Base-by-base conservation (phyloP, 2,329 filamentous ascomycete species). In the Colletotrichum abscissum region DNA sequence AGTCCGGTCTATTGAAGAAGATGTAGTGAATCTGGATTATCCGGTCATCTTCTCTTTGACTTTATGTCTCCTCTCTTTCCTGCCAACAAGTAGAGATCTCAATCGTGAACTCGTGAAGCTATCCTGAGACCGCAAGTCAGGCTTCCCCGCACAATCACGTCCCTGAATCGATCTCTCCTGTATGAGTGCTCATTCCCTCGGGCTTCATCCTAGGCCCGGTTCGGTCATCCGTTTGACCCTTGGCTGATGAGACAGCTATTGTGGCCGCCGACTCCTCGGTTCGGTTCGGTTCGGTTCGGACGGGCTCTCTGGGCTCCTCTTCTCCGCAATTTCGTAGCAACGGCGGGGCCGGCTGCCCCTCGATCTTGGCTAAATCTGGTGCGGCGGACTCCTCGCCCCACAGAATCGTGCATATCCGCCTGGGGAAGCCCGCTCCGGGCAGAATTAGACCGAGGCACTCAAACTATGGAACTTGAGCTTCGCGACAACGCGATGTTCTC, bases 271-370 rank as follows among this genome's bases (percentile, higher is more conserved):
- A 6, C n/a, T 12, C 2, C 9, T 67, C 64, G 49, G 26, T 65
- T 70, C 67, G 67, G 67, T 26, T 70, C 67, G 67, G 62, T 64
- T 66, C 67, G 67, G 67, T 5, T 58, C 56, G 54, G 54, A 7
- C 16, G 7, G 8, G 9, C 4, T 22, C 12, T 5, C 12, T 33
- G 7, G 16, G 9, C 38, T 42, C n/a, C 26, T 16, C 26, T 49
- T 30, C 59, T 30, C 59, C 59, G 16, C 59, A 28, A 19, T 56
- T 38, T 59, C 30, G 67, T 14, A 12, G 57, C n/a, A 33, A 19
- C n/a, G 33, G 67, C 49, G 67, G 67, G 54, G 42, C 67, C 62
- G 67, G 55, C 14, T 42, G 30, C 19, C 42, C 38, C 38, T 24
- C 24, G 46, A 70, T 70, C 55, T 59, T 62, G 11, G 1, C 42